Base-by-base conservation (phyloP, 2,329 filamentous ascomycete genomes). In the Epichloe hybrida region DNA sequence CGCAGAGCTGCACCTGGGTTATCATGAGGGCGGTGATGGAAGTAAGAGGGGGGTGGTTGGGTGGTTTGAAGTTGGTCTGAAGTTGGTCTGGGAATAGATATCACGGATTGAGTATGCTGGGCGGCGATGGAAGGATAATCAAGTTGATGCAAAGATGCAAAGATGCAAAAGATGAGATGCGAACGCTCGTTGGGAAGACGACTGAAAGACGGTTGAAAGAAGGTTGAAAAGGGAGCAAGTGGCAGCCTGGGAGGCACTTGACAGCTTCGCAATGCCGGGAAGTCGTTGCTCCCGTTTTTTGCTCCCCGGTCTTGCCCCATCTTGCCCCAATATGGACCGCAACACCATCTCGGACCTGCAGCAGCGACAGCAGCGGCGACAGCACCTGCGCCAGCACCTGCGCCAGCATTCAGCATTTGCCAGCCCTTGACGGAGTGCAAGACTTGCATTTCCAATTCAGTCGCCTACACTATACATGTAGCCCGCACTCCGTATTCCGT, bases 1-100 rank as follows among this genome's bases (percentile, higher is more conserved):
- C 48, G 15, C 61, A 48, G 45, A 56, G 27, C 43, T 50, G 35
- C 37, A 50, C 35, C 46, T 20, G 41, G 11, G 27, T 52, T 23
- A 36, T 42, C 41, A 48, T 52, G 46, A 20, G 27, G 13, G 37
- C 20, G 15, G 17, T 13, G 42, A 35, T 17, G 17, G n/a, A 51
- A 35, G 34, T 11, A 11, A 46, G 3, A n/a, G 21, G 21, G 17
- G 17, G 17, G n/a, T n/a, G n/a, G n/a, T n/a, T n/a, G 31, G 31
- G 8, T 49, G 17, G 3, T 44, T 21, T 27, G 38, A 37, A 49
- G 39, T 15, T 31, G 11, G n/a, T 7, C 20, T 20, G 46, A 17
- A 17, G 17, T 17, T 17, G 17, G 17, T 17, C 17, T 17, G 17
- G 38, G 11, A 20, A 20, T n/a, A 20, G 15, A 12, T 48, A 40